A percentile compares a stretch with the other conserved stretches of the same genome.
phyloP scores from a whole-genome alignment of 73 alveolate species.

The Stentor coeruleus region DNA sequence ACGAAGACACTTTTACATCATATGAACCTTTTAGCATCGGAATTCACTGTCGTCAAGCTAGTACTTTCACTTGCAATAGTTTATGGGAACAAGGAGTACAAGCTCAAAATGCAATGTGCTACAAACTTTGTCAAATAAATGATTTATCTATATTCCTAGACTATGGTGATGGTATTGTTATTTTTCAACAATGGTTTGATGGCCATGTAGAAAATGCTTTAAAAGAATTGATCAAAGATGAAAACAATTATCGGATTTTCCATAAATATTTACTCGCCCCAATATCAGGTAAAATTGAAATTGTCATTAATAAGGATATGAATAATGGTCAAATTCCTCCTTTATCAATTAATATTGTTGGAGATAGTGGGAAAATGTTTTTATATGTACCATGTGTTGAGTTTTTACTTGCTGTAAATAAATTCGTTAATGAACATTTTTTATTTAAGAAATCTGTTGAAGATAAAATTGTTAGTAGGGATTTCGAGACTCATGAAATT shows the following conservation, averaged over 20 bases:
- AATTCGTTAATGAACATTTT: constrained; percentile 31
- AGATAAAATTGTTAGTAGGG: not conserved
- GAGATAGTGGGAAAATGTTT: not conserved
- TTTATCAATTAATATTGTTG: not conserved
- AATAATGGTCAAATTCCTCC: constrained; percentile 19
- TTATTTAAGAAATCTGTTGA: constrained; percentile 39
- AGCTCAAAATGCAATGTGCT: constrained; percentile 33
- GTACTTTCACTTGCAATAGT: constrained; percentile 40
- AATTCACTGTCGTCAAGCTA: constrained; percentile 20
- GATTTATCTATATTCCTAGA: constrained; percentile 33
- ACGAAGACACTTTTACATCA: constrained; percentile 46
- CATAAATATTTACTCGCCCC: not conserved
- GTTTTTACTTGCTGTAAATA: constrained; percentile 26
- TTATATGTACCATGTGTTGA: constrained; percentile 30
- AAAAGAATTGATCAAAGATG: not conserved
- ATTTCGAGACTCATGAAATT: constrained; percentile 30
- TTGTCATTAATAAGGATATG: constrained; percentile 33
- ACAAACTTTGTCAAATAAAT: constrained; percentile 27
- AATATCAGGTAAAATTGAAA: not conserved
- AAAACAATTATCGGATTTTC: not conserved
- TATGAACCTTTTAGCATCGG: constrained; percentile 49
- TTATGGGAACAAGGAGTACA: constrained; percentile 41
- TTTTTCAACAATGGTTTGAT: not conserved
- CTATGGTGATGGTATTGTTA: constrained; percentile 27
- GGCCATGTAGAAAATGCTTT: not conserved